These are phyloP conservation scores for Citrus sinensis DNA, from an alignment of 345 rosid species.

Conservation along the genomic window DVS_A1.0 CM039161.1:21792501-21793000, in stretches of 20 bases:
- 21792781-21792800: constrained; percentile 39
- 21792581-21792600: constrained; percentile 66
- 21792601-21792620: constrained; percentile 60
- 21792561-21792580: constrained; percentile 62
- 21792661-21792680: constrained; percentile 62
- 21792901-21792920: neutral
- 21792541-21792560: constrained; percentile 70
- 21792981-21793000: neutral
- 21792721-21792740: constrained; percentile 76
- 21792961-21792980: constrained; percentile 1
- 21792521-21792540: constrained; percentile 41
- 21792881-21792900: neutral
- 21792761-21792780: constrained; percentile 56
- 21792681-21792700: constrained; percentile 78
- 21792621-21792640: constrained; percentile 54
- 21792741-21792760: constrained; percentile 51
- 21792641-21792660: constrained; percentile 80
- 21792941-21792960: neutral
- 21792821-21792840: constrained; percentile 23
- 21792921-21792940: neutral
- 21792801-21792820: constrained; percentile 34
- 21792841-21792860: neutral
- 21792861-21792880: neutral
- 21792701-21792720: constrained; percentile 94
- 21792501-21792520: constrained; percentile 69